Conservation (phyloP, 116 monocot genomes). For the Cymodocea nodosa region DNA sequence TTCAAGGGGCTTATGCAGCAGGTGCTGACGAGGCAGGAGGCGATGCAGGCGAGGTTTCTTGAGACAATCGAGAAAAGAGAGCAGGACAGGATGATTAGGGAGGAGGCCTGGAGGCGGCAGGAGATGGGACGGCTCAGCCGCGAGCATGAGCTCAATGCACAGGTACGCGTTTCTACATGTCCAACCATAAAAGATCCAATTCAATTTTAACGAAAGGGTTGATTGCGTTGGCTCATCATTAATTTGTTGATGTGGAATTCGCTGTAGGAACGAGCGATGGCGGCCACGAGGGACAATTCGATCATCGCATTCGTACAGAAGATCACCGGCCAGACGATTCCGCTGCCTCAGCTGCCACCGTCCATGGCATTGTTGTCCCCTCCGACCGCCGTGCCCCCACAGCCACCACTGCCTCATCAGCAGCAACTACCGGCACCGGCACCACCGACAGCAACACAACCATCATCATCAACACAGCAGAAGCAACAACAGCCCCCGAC, state of each 20-base stretch:
- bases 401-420: too few relatives aligned
- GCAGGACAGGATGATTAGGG: slow-evolving; percentile 42
- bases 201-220: too few relatives aligned
- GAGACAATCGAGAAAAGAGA: slow-evolving; percentile 58
- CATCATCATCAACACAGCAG: background rate
- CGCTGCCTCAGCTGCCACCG: slow-evolving; percentile 8
- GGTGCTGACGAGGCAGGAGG: slow-evolving; percentile 81
- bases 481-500: slow-evolving; percentile 2
- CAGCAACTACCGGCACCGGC: too few relatives aligned
- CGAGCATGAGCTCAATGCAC: slow-evolving; percentile 42
- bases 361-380: background rate
- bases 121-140: slow-evolving; percentile 47
- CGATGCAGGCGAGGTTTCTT: slow-evolving; percentile 59
- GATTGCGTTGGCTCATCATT: too few relatives aligned
- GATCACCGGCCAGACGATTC: slow-evolving; percentile 22
- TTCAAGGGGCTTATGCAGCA: slow-evolving; percentile 69
- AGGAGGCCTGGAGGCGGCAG: slow-evolving; percentile 78
- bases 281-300: slow-evolving; percentile 45
- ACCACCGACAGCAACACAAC: background rate
- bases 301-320: slow-evolving; percentile 56
- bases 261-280: slow-evolving; percentile 41
- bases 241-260: background rate
- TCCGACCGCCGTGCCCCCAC: background rate
- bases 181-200: too few relatives aligned
- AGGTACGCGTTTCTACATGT: slow-evolving; percentile 4